These are phyloP conservation scores for Amanita subjunquillea DNA, from an alignment of 768 basidiomycete species.

Conservation along the genomic window DNA sequence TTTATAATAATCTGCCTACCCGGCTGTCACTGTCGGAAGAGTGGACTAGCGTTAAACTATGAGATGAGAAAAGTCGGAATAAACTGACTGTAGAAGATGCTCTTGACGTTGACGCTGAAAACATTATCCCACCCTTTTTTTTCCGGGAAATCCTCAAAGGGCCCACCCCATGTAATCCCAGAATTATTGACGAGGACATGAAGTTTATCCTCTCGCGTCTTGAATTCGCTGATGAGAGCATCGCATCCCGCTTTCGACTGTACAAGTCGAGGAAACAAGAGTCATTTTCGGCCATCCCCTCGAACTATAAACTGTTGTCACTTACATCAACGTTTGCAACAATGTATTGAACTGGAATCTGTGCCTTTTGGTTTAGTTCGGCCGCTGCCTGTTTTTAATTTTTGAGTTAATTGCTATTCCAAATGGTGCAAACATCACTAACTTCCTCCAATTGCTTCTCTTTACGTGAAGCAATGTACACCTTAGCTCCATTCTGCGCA, in stretches of 20 bases:
- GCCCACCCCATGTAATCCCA: constrained; percentile 71
- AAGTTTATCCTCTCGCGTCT: constrained; percentile 58
- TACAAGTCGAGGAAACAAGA: background rate
- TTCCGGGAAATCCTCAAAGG: constrained; percentile 63
- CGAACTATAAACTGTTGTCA: constrained; percentile 5
- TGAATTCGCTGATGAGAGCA: constrained; percentile 55
- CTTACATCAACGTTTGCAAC: constrained; percentile 65
- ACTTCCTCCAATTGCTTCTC: constrained; percentile 71
- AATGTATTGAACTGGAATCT: constrained; percentile 51
- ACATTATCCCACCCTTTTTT: constrained; percentile 82
- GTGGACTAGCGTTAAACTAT: constrained; percentile 1
- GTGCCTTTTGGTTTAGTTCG: constrained; percentile 49
- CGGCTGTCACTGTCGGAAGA: constrained; percentile 4
- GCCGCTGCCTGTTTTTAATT: constrained; percentile 30
- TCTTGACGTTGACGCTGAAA: constrained; percentile 78
- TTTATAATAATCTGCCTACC: background rate
- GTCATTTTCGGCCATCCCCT: background rate
- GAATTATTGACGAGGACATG: constrained; percentile 83
- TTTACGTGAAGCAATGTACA: constrained; percentile 85
- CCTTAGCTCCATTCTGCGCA: constrained; percentile 78
- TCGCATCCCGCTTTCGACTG: constrained; percentile 77
- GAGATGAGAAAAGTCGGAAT: background rate
- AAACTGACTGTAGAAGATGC: constrained; percentile 68
- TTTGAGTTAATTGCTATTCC: background rate
- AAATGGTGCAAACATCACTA: constrained; percentile 9